These are phyloP conservation scores for Penicillium sp. DNA, from an alignment of 2,329 filamentous ascomycete genomes.

Conservation along the genomic window DNA sequence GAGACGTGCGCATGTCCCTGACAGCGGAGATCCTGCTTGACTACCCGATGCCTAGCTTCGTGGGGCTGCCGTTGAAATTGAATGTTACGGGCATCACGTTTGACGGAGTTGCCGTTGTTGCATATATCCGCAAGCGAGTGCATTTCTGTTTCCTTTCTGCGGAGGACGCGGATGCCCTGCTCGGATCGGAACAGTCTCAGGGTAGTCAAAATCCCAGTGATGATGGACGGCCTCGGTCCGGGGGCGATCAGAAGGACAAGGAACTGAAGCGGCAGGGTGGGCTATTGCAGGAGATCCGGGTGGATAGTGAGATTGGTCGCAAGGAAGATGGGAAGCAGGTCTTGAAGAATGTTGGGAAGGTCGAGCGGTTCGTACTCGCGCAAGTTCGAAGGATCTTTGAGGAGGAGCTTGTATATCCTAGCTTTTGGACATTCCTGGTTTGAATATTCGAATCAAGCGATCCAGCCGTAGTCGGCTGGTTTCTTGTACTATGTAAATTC, in stretches of 20 bases:
- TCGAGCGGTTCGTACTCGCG: constrained; percentile 92
- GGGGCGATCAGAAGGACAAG: constrained; percentile 42
- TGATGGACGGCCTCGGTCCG: constrained; percentile 27
- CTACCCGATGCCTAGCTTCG: constrained; percentile 97
- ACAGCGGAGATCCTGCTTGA: constrained; percentile 93
- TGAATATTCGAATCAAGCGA: constrained; percentile 34
- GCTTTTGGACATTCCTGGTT: constrained; percentile 94
- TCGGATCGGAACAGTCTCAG: constrained; percentile 44
- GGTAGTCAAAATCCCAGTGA: constrained; percentile 19
- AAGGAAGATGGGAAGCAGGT: constrained; percentile 86
- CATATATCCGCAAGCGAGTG: constrained; percentile 76
- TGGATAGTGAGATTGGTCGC: constrained; percentile 95
- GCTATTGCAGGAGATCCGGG: constrained; percentile 80
- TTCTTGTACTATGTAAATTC: constrained; percentile 14
- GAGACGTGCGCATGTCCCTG: constrained; percentile 75
- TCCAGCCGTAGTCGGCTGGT: not conserved
- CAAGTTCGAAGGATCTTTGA: constrained; percentile 96
- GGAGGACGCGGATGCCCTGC: constrained; percentile 73
- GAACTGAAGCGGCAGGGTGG: constrained; percentile 58
- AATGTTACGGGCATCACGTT: constrained; percentile 93
- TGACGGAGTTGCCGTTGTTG: constrained; percentile 85
- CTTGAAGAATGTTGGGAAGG: constrained; percentile 95
- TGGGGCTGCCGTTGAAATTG: constrained; percentile 84
- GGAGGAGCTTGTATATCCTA: constrained; percentile 96
- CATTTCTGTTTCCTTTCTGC: constrained; percentile 92